phyloP scores from a whole-genome alignment of 2,329 filamentous ascomycete species.

The Dothistroma pini region DNA sequence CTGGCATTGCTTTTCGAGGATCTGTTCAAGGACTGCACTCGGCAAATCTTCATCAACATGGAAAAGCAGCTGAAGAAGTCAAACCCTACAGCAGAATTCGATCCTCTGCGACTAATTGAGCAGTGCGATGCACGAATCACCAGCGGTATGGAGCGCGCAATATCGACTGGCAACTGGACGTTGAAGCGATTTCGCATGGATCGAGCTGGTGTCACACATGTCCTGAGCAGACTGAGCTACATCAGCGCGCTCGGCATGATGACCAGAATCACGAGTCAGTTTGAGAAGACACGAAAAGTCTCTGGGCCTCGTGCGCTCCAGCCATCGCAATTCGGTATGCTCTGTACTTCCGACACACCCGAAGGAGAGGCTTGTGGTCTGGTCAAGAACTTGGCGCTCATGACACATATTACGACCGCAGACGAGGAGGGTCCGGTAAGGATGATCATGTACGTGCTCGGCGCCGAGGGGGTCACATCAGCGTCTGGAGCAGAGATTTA shows the following conservation, averaged over 20 bases:
- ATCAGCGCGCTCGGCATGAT: slow-evolving; percentile 98
- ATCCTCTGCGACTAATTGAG: slow-evolving; percentile 79
- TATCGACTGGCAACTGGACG: slow-evolving; percentile 97
- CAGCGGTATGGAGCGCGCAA: slow-evolving; percentile 88
- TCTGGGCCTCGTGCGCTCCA: slow-evolving; percentile 92
- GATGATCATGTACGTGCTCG: slow-evolving; percentile 79
- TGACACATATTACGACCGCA: slow-evolving; percentile 99
- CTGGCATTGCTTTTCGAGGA: slow-evolving; percentile 94
- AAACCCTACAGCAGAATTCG: slow-evolving; percentile 81
- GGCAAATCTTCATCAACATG: slow-evolving; percentile 84
- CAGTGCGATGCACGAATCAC: slow-evolving; percentile 86
- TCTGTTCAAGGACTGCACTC: slow-evolving; percentile 92
- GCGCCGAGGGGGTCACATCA: slow-evolving; percentile 75
- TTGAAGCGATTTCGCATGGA: slow-evolving; percentile 99
- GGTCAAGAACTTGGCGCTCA: slow-evolving; percentile 95
- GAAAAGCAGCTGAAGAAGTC: slow-evolving; percentile 96
- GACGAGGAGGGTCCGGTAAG: slow-evolving; percentile 89
- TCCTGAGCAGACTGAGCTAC: slow-evolving; percentile 91
- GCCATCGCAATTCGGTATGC: slow-evolving; percentile 96
- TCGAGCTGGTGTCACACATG: slow-evolving; percentile 91
- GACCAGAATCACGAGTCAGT: slow-evolving; percentile 97
- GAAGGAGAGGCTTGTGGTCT: slow-evolving; percentile 98
- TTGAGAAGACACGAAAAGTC: slow-evolving; percentile 97
- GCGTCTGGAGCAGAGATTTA: slow-evolving; percentile 86
- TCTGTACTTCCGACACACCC: slow-evolving; percentile 94